Evolutionary conservation across 2,329 filamentous ascomycete genomes (phyloP).

Genomic region (Penicillium sp.): DNA sequence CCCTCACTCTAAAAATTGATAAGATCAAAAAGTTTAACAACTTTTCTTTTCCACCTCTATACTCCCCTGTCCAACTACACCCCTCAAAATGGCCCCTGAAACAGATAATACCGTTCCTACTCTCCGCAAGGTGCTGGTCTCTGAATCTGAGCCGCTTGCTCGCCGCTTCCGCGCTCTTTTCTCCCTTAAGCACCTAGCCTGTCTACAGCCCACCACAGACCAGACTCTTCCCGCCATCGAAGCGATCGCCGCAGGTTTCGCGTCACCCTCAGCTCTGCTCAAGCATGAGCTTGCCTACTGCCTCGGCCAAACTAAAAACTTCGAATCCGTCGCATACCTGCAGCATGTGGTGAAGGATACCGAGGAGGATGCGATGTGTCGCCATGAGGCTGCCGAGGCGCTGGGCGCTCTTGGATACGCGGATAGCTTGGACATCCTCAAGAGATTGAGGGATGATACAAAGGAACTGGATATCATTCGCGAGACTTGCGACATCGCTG

Average conservation of each 20-base stretch:
- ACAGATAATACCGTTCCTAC: conserved; percentile 40
- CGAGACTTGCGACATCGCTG: conserved; percentile 96
- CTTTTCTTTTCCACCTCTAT: conserved; percentile 10
- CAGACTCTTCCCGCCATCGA: conserved; percentile 63
- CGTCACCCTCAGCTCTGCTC: conserved; percentile 79
- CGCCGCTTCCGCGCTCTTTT: conserved; percentile 94
- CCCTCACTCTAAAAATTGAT: conserved; percentile 42
- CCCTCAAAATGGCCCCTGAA: conserved; percentile 31
- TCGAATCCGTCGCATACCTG: conserved; percentile 69
- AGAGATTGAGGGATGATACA: conserved; percentile 68
- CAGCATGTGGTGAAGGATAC: conserved; percentile 71
- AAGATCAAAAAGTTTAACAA: conserved; percentile 35
- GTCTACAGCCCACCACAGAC: conserved; percentile 56
- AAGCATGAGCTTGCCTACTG: conserved; percentile 99
- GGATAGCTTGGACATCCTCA: conserved; percentile 70
- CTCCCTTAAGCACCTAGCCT: conserved; percentile 91
- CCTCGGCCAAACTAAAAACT: conserved; percentile 82
- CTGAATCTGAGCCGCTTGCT: conserved; percentile 77
- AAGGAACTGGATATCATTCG: conserved; percentile 77
- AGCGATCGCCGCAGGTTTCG: conserved; percentile 84
- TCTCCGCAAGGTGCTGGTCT: conserved; percentile 69
- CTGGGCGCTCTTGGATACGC: conserved; percentile 79
- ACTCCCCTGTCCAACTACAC: neutral
- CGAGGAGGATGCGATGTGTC: conserved; percentile 88
- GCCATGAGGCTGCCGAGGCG: conserved; percentile 95